Percentiles rank a stretch among this genome's conserved stretches.
These are phyloP conservation scores for Pseudognaphalium luteoalbum DNA, from an alignment of 129 eudicot genomes.

Conservation along the genomic window DNA sequence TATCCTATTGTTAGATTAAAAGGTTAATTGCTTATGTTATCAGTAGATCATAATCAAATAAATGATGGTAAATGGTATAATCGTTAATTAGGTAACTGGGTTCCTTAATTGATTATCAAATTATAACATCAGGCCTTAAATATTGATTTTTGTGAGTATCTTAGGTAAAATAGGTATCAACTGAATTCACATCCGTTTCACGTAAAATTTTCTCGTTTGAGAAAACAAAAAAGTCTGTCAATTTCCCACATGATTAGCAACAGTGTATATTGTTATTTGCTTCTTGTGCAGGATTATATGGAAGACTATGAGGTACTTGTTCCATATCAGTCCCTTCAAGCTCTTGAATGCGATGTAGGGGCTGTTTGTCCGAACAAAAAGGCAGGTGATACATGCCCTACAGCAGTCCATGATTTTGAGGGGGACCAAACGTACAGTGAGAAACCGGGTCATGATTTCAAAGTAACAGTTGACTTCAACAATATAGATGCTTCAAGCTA, in stretches of 20 bases:
- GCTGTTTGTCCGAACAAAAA: constrained; percentile 83
- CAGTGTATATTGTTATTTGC: too few species aligned
- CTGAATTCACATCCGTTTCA: not conserved
- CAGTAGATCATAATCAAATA: too few species aligned
- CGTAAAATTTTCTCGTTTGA: not conserved
- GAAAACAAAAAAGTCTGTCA: not conserved
- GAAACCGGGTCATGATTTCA: constrained; percentile 83
- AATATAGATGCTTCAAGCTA: constrained; percentile 63
- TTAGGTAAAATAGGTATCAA: not conserved
- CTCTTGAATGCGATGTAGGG: constrained; percentile 81
- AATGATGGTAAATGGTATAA: too few species aligned
- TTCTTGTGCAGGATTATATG: constrained; percentile 79
- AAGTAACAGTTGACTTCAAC: constrained; percentile 63
- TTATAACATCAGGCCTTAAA: not conserved
- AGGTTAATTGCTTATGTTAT: too few species aligned
- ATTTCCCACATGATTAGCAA: not conserved
- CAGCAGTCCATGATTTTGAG: constrained; percentile 93
- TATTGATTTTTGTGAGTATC: not conserved
- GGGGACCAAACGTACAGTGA: constrained; percentile 98
- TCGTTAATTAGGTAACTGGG: too few species aligned
- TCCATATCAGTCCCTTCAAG: constrained; percentile 89
- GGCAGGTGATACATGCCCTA: constrained; percentile 77
- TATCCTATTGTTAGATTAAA: too few species aligned
- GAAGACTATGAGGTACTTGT: constrained; percentile 90
- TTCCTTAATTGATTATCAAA: not conserved